Evolutionary conservation across 2,329 filamentous ascomycete genomes (phyloP).

Genomic region (Apiospora rasikravindrae): DNA sequence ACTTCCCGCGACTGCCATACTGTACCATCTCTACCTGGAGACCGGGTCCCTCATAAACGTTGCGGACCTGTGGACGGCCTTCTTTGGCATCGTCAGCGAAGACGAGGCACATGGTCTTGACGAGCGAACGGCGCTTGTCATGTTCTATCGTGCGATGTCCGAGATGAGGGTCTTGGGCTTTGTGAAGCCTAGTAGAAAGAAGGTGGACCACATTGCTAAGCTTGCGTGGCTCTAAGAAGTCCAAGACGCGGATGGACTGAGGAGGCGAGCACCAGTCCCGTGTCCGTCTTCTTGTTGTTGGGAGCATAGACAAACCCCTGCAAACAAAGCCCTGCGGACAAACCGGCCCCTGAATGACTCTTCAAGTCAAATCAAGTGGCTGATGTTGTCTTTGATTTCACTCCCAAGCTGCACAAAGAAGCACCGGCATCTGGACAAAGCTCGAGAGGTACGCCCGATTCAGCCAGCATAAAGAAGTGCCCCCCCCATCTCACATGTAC

Average conservation of each 20-base stretch:
- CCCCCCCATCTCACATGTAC: not conserved
- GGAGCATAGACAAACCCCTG: not conserved
- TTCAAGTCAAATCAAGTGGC: not conserved
- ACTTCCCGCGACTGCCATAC: constrained; percentile 71
- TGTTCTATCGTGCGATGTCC: constrained; percentile 85
- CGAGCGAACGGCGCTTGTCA: constrained; percentile 66
- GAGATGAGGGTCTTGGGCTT: constrained; percentile 87
- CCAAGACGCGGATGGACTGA: not conserved
- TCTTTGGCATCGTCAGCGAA: constrained; percentile 64
- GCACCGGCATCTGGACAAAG: not conserved
- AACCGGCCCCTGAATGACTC: not conserved
- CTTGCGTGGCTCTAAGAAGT: constrained; percentile 50
- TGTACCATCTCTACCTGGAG: constrained; percentile 82
- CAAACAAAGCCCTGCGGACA: not conserved
- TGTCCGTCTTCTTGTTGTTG: no score
- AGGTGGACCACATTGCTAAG: constrained; percentile 90
- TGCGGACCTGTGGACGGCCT: constrained; percentile 80
- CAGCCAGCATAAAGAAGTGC: not conserved
- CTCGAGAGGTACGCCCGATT: not conserved
- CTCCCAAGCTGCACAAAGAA: not conserved
- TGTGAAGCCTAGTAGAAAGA: constrained; percentile 88
- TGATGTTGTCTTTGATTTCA: not conserved
- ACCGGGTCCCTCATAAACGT: constrained; percentile 79
- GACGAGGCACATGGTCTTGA: constrained; percentile 50
- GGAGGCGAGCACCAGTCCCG: no score